Conservation (phyloP, 371 early-diverging fungal species). For the Zancudomyces culisetae region DNA sequence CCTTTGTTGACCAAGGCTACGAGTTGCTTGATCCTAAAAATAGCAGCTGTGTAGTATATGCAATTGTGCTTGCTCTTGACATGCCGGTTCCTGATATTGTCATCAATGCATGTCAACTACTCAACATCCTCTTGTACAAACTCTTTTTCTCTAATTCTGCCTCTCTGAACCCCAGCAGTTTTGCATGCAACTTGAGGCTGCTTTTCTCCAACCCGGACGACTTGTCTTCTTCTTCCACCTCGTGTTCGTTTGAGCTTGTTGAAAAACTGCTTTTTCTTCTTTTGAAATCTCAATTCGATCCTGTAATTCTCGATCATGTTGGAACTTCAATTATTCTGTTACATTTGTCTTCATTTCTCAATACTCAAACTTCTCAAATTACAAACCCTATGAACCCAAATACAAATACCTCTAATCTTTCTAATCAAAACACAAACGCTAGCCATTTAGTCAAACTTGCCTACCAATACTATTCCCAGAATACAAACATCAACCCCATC, state of each 20-base stretch:
- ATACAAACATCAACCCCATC: neutral
- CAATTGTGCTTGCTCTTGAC: neutral
- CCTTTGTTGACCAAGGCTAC: neutral
- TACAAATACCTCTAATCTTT: neutral
- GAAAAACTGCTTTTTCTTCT: neutral
- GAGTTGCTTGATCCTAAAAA: no score
- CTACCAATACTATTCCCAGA: neutral
- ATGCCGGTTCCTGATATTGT: neutral
- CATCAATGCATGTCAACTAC: neutral
- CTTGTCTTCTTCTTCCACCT: no score
- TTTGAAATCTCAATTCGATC: neutral
- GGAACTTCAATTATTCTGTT: neutral
- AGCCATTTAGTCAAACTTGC: neutral
- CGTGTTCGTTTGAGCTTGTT: neutral
- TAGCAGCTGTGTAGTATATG: no score
- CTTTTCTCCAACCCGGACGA: neutral
- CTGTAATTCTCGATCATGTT: neutral
- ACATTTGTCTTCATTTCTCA: neutral
- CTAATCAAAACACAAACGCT: neutral
- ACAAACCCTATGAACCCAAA: no score
- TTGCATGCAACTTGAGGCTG: neutral
- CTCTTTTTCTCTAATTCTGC: neutral
- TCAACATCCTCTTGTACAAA: neutral
- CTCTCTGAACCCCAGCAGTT: neutral
- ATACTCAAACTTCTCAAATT: neutral